A percentile compares a stretch with the other conserved stretches of the same genome.
Conservation (phyloP, 305 asterid species). For the Solanum aculeatissimum region DNA sequence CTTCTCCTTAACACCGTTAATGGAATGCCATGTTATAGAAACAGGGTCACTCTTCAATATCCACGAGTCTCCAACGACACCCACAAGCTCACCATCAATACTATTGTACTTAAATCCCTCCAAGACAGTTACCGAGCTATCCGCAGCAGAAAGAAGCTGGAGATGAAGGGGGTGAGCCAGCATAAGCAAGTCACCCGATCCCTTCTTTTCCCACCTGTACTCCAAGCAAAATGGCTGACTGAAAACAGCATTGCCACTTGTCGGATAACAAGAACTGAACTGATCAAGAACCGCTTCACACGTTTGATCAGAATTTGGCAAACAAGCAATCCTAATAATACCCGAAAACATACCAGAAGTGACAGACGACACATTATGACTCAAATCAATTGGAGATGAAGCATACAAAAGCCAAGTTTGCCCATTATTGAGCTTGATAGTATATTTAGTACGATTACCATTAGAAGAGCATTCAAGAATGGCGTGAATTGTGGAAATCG, state of each 20-base stretch:
- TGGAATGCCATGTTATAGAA: conserved; percentile 10
- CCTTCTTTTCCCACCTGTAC: conserved; percentile 11
- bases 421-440: not conserved
- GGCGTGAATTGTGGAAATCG: conserved; percentile 8
- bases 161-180: conserved; percentile 13
- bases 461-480: conserved; percentile 4
- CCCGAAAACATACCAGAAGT: not conserved
- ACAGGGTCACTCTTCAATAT: conserved; percentile 5
- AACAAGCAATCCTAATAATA: conserved; percentile 2
- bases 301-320: conserved; percentile 1
- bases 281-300: conserved; percentile 1
- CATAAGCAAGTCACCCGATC: conserved; percentile 14
- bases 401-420: conserved; percentile 10
- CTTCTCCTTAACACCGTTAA: conserved; percentile 1
- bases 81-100: conserved; percentile 12
- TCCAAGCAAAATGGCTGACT: conserved; percentile 2
- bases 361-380: not conserved
- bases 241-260: not conserved
- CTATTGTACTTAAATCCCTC: conserved; percentile 9
- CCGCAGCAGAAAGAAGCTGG: not conserved
- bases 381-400: conserved; percentile 3
- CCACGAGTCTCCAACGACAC: conserved; percentile 14
- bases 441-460: not conserved
- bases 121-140: not conserved
- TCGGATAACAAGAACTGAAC: conserved; percentile 5